Percentiles rank a stretch among this genome's conserved stretches.
These are phyloP conservation scores for Scheffersomyces lignosus DNA, from an alignment of 805 yeast species.

Conservation along the genomic window DNA sequence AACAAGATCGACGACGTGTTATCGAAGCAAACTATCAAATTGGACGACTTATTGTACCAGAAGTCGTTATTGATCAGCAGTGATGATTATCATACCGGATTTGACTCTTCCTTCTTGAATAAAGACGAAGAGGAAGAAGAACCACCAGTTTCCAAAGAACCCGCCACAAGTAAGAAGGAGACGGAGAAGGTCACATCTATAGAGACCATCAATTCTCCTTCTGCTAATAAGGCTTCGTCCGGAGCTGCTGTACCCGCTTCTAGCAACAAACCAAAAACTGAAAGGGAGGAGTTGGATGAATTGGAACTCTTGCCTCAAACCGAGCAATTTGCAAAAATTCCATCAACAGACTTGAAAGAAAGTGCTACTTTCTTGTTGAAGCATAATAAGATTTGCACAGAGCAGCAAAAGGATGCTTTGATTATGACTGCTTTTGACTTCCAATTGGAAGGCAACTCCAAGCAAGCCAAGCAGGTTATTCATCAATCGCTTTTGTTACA, in stretches of 20 bases:
- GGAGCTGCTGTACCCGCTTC: conserved; percentile 6
- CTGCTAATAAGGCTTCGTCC: not conserved
- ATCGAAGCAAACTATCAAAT: conserved; percentile 61
- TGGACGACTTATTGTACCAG: conserved; percentile 67
- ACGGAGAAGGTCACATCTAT: conserved; percentile 24
- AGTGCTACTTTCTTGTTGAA: conserved; percentile 52
- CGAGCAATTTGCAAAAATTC: conserved; percentile 58
- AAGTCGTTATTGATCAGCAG: conserved; percentile 76
- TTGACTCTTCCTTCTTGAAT: conserved; percentile 80
- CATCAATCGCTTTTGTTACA: conserved; percentile 80
- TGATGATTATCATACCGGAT: conserved; percentile 90
- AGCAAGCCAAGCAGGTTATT: conserved; percentile 62
- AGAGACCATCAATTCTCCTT: conserved; percentile 31
- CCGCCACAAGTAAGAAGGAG: conserved; percentile 4
- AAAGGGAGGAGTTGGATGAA: conserved; percentile 43
- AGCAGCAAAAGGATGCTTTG: conserved; percentile 87
- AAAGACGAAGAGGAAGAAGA: conserved; percentile 40
- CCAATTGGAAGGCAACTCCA: conserved; percentile 62
- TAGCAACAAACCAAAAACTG: conserved; percentile 10
- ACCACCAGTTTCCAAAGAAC: conserved; percentile 7
- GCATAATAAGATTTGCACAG: conserved; percentile 71
- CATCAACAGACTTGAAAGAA: conserved; percentile 45
- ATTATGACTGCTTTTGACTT: conserved; percentile 90
- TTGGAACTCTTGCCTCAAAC: conserved; percentile 64
- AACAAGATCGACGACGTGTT: conserved; percentile 68